A percentile compares a stretch with the other conserved stretches of the same genome.
Conservation (phyloP, 208 protist genomes). For the Trypanosoma mega region DNA sequence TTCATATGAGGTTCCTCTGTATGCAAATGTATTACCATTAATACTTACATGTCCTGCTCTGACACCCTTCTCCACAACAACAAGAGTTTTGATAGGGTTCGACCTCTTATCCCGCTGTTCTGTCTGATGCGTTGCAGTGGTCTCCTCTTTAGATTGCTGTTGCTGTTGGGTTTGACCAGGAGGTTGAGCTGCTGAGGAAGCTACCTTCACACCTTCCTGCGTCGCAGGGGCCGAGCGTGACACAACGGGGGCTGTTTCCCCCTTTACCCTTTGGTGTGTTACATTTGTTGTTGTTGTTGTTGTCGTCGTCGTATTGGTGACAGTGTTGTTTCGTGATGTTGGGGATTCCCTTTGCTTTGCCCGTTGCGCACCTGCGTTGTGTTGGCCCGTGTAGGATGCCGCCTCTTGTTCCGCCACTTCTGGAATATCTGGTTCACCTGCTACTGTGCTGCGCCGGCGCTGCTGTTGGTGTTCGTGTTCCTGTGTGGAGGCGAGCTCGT, state of each 20-base stretch:
- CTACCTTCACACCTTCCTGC: no score
- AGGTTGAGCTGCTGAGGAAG: no score
- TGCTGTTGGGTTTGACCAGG: no score
- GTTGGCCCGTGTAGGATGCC: no score
- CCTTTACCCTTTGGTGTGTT: no score
- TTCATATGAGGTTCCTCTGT: slow-evolving; percentile 39
- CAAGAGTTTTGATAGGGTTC: slow-evolving; percentile 64
- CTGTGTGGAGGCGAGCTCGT: slow-evolving; percentile 21
- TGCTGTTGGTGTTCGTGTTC: neutral
- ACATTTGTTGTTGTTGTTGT: slow-evolving; percentile 5
- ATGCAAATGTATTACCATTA: slow-evolving; percentile 36
- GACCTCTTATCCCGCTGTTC: no score
- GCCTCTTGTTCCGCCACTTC: neutral
- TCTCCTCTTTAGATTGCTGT: no score
- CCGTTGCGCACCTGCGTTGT: neutral
- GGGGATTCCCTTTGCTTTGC: neutral
- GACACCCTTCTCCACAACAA: slow-evolving; percentile 53
- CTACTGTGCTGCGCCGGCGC: neutral
- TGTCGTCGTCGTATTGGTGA: neutral
- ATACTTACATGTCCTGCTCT: slow-evolving; percentile 26
- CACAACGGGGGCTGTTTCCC: no score
- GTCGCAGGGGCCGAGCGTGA: no score
- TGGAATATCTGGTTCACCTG: neutral
- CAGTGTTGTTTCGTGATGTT: neutral
- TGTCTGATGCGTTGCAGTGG: no score